Evolutionary conservation across 148 eudicot species (phyloP).

Genomic region (Agrostemma githago): DNA sequence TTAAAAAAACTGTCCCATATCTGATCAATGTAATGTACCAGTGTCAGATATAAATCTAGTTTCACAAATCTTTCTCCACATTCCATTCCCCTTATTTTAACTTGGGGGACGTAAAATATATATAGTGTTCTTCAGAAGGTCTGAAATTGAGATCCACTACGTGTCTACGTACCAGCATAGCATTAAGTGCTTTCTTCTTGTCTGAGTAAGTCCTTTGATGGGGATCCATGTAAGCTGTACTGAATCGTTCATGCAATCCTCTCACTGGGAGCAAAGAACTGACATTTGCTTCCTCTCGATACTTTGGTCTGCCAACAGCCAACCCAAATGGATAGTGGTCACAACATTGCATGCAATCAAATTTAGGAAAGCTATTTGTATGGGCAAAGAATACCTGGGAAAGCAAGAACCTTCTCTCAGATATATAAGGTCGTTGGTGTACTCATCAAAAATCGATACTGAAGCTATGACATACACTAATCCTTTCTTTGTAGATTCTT

Average conservation of each 20-base stretch:
- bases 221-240: constrained; percentile 21
- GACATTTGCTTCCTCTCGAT: constrained; percentile 17
- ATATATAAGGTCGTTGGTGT: constrained; percentile 30
- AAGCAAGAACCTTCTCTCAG: constrained; percentile 40
- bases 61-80: neutral
- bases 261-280: constrained; percentile 25
- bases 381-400: constrained; percentile 28
- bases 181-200: constrained; percentile 23
- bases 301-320: constrained; percentile 34
- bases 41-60: neutral
- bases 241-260: constrained; percentile 25
- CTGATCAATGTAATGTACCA: constrained; percentile 14
- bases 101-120: no score
- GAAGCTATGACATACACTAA: constrained; percentile 31
- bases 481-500: constrained; percentile 32
- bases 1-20: constrained; percentile 33
- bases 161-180: constrained; percentile 22
- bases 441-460: constrained; percentile 29
- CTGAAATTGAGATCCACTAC: neutral
- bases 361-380: neutral
- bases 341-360: neutral
- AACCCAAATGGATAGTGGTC: constrained; percentile 21
- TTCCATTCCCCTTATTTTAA: neutral
- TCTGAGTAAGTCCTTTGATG: constrained; percentile 31
- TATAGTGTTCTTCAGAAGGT: neutral